These are phyloP conservation scores for Podaxis sp. DNA, from an alignment of 768 basidiomycete species.

Conservation along the genomic window DNA sequence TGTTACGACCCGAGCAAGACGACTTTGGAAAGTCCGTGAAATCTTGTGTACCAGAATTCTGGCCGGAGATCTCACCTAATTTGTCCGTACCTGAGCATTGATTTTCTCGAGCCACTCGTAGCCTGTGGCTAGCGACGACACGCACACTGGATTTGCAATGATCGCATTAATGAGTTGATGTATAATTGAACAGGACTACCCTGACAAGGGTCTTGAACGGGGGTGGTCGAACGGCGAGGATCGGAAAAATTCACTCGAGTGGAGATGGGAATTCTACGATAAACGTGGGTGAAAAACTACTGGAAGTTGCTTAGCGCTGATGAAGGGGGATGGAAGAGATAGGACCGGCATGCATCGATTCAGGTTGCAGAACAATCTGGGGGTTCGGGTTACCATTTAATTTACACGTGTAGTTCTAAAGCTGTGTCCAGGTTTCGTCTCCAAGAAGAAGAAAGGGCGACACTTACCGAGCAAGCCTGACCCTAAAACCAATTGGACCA, in stretches of 20 bases:
- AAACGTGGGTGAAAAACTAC: neutral
- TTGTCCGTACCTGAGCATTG: neutral
- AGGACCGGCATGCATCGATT: neutral
- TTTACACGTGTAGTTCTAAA: neutral
- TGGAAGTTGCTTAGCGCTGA: neutral
- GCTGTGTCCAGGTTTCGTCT: too few species aligned
- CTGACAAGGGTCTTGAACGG: neutral
- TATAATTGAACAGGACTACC: neutral
- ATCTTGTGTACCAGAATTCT: neutral
- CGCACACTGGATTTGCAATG: neutral
- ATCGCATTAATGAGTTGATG: neutral
- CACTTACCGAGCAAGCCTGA: too few species aligned
- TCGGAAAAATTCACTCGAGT: neutral
- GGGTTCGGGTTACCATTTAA: neutral
- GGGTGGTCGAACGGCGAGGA: neutral
- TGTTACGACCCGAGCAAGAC: neutral
- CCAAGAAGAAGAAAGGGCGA: too few species aligned
- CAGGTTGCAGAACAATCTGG: neutral
- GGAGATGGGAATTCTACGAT: neutral
- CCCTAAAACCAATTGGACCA: too few species aligned
- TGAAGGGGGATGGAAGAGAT: neutral
- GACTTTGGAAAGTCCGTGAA: neutral
- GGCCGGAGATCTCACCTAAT: neutral
- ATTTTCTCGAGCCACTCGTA: neutral
- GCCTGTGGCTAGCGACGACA: neutral